Evolutionary conservation across 2,329 filamentous ascomycete species (phyloP).

Genomic region (Epicoccum nigrum): DNA sequence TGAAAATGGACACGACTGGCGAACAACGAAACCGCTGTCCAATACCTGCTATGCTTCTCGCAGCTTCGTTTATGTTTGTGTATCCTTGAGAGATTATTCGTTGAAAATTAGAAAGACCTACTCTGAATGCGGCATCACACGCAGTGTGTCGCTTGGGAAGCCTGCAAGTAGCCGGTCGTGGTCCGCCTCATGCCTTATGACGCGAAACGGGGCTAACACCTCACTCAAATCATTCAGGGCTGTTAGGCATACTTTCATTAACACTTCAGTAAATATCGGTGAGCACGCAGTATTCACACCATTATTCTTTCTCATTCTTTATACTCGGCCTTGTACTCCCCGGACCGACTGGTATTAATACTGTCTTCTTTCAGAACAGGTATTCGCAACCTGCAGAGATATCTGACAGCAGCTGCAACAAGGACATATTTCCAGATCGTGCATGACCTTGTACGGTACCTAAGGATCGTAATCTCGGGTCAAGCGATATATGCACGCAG

Average conservation of each 20-base stretch:
- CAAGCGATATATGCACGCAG: slow-evolving; percentile 27
- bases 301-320: not conserved
- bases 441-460: not conserved
- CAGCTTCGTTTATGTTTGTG: slow-evolving; percentile 19
- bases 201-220: slow-evolving; percentile 20
- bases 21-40: slow-evolving; percentile 33
- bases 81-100: not conserved
- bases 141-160: not conserved
- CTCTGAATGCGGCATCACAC: not conserved
- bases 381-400: too few species aligned
- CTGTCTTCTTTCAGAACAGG: too few species aligned
- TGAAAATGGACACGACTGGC: slow-evolving; percentile 35
- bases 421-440: not conserved
- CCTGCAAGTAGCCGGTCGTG: slow-evolving; percentile 21
- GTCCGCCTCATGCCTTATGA: slow-evolving; percentile 22
- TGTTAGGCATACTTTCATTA: slow-evolving; percentile 17
- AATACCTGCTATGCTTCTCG: slow-evolving; percentile 33
- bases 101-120: not conserved
- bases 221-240: slow-evolving; percentile 13
- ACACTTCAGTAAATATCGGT: slow-evolving; percentile 2
- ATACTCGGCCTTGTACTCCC: not conserved
- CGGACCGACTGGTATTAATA: too few species aligned
- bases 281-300: not conserved
- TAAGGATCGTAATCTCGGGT: slow-evolving; percentile 23
- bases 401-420: not conserved